Base-by-base conservation (phyloP, 2,329 filamentous ascomycete species). In the Tympanopsis confertula region DNA sequence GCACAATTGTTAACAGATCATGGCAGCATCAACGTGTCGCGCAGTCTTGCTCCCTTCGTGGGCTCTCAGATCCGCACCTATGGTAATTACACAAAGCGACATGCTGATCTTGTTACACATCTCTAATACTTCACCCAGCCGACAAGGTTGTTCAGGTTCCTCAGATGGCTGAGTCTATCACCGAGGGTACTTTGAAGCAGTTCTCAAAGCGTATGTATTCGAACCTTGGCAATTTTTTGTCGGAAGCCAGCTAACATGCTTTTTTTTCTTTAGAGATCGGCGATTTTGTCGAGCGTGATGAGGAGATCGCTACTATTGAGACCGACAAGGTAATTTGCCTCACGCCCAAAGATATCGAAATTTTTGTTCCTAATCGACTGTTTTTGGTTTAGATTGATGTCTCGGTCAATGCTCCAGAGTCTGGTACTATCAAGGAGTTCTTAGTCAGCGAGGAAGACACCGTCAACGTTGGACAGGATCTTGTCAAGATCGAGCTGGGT, bases 271-370 rank as follows among this genome's bases (percentile, higher is more conserved):
- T 15, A 33, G 30, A 89, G 64, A 69, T 95, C 50, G 91, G 91
- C 53, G 91, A 98, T 58, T 88, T 78, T 51, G 88, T 98, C 38
- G 87, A 94, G 66, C 81, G 82, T 52, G 91, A 98, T 55, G 91
- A 96, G 65, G 91, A 98, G 61, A 89, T 98, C 59, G 91, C 91
- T 20, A 95, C 89, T 36, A 98, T 98, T 54, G 91, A 98, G 65
- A 98, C 91, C 13, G 91, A 98, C 73, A 98, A 98, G 79, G 86
- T 86, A 66, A 44, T 58, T 40, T 37, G 19, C 14, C 30, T 32
- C 28, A 29, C 18, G 32, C 36, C 13, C 29, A 30, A 17, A 36
- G 19, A 40, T 24, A 14, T 37, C 26, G 19, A 3, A 19, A 24
- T 12, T 36, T 19, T 40, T 45, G 20, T 41, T 37, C 36, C 38